Conservation (phyloP, 306 rosid species). For the Biancaea sappan region DNA sequence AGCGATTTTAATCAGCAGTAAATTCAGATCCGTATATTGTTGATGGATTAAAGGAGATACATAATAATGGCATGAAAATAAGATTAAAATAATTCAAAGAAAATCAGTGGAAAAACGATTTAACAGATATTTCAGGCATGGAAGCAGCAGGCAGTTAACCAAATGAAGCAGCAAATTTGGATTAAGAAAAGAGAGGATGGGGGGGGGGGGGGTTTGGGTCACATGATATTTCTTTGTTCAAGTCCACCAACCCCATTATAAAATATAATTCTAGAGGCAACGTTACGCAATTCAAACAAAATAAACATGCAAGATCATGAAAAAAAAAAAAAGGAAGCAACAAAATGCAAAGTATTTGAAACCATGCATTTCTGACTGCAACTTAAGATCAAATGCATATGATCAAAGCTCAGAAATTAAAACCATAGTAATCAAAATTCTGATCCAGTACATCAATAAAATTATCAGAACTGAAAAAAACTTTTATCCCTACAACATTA, state of each 20-base stretch:
- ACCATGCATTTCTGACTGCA: neutral
- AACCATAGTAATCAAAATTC: neutral
- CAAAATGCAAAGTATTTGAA: neutral
- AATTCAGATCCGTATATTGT: no score
- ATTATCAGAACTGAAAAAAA: constrained; percentile 15
- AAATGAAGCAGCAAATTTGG: neutral
- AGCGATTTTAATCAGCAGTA: no score
- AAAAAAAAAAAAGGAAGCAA: neutral
- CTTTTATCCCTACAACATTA: constrained; percentile 9
- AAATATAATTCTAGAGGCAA: no score
- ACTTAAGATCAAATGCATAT: neutral
- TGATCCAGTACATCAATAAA: constrained; percentile 1
- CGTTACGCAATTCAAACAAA: neutral
- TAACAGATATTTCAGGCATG: neutral
- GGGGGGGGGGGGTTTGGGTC: no score
- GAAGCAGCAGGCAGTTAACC: neutral
- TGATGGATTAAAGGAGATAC: no score
- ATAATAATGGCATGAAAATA: no score
- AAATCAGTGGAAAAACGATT: neutral
- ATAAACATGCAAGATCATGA: neutral
- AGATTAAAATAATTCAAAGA: no score
- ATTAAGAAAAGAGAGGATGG: no score
- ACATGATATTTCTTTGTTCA: neutral
- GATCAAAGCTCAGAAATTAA: neutral
- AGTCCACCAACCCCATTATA: neutral